phyloP scores from a whole-genome alignment of 805 yeast genomes.

The Sugiyamaella qingdaonensis region DNA sequence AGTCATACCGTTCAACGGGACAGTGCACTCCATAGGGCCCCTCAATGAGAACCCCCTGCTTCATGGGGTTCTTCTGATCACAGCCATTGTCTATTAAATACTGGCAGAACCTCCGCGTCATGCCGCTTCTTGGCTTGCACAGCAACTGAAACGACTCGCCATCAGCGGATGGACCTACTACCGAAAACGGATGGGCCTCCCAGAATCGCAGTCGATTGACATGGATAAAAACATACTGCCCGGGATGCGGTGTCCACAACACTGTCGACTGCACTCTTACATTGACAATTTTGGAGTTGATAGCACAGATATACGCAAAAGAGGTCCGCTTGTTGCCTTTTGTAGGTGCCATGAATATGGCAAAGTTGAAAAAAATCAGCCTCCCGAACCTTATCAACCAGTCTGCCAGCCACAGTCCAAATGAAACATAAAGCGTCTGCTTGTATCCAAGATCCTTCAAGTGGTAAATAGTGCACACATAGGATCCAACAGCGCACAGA shows the following conservation, averaged over 20 bases:
- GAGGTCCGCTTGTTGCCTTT: constrained; percentile 29
- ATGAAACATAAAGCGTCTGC: constrained; percentile 49
- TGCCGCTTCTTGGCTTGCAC: constrained; percentile 51
- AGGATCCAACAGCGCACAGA: constrained; percentile 49
- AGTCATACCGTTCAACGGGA: constrained; percentile 46
- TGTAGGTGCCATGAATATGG: constrained; percentile 35
- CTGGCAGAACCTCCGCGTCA: constrained; percentile 41
- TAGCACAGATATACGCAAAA: constrained; percentile 39
- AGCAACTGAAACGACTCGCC: constrained; percentile 45
- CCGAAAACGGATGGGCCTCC: constrained; percentile 69
- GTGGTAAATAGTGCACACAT: constrained; percentile 59
- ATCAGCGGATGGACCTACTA: constrained; percentile 39
- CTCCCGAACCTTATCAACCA: constrained; percentile 53
- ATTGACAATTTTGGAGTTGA: constrained; percentile 45
- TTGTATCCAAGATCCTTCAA: constrained; percentile 47
- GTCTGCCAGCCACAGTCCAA: constrained; percentile 66
- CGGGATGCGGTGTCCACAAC: constrained; percentile 54
- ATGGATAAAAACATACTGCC: constrained; percentile 59
- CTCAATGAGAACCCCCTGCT: constrained; percentile 47
- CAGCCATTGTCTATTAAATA: constrained; percentile 33
- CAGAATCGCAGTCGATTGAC: constrained; percentile 46
- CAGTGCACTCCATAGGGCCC: constrained; percentile 56
- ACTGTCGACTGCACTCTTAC: constrained; percentile 49
- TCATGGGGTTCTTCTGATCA: constrained; percentile 30
- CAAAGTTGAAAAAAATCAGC: constrained; percentile 35